phyloP scores from a whole-genome alignment of 2,329 filamentous ascomycete genomes.

The Colletotrichum noveboracense region DNA sequence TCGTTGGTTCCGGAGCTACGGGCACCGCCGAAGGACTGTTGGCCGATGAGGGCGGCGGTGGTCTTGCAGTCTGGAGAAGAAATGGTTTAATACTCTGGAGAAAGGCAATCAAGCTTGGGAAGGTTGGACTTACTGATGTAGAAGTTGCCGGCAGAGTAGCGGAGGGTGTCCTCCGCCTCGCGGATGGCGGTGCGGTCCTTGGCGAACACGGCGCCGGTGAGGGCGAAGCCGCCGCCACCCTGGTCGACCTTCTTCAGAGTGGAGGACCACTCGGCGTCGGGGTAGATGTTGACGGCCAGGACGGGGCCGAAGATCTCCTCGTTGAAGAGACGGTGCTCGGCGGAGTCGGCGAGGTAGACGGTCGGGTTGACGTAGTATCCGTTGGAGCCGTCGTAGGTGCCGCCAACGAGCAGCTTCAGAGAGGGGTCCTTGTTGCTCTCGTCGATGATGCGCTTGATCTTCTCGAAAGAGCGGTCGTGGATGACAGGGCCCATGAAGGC shows the following conservation, averaged over 20 bases:
- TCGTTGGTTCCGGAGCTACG: constrained; percentile 60
- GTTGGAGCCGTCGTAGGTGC: constrained; percentile 49
- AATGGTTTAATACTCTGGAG: background rate
- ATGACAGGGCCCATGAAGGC: constrained; percentile 56
- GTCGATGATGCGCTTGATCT: constrained; percentile 50
- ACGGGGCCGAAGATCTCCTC: constrained; percentile 54
- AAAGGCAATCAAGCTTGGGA: background rate
- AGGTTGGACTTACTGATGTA: constrained; percentile 46
- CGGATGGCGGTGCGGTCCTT: constrained; percentile 51
- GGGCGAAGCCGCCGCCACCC: constrained; percentile 46
- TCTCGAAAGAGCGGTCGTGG: constrained; percentile 49
- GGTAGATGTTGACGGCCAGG: constrained; percentile 45
- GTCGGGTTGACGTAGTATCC: constrained; percentile 53
- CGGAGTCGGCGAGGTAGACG: constrained; percentile 47
- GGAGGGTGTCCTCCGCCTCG: constrained; percentile 54
- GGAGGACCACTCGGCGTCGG: constrained; percentile 43
- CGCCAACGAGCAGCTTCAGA: constrained; percentile 49
- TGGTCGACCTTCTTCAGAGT: constrained; percentile 43
- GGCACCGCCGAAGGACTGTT: constrained; percentile 61
- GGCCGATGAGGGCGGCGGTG: constrained; percentile 59
- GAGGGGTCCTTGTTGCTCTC: constrained; percentile 45
- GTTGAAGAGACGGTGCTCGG: constrained; percentile 47
- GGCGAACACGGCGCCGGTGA: constrained; percentile 57
- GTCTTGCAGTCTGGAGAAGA: constrained; percentile 51
- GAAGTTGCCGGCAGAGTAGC: constrained; percentile 62